Percentiles rank a stretch among this genome's conserved stretches.
phyloP scores from a whole-genome alignment of 345 rosid species.

The Lumnitzera racemosa region DNA sequence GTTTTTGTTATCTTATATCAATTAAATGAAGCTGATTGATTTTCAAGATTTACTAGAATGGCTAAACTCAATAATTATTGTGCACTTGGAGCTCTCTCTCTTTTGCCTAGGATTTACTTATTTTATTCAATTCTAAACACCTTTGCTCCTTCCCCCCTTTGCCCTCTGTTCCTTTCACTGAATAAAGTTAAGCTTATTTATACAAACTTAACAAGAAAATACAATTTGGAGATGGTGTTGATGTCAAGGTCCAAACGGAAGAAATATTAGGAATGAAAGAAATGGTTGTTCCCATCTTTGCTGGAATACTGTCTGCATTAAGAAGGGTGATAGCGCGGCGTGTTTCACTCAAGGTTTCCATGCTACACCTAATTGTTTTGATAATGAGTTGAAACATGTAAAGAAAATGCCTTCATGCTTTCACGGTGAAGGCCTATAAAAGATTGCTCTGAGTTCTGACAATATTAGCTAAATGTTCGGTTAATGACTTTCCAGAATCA shows the following conservation, averaged over 20 bases:
- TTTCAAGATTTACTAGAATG: background rate
- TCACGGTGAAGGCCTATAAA: too few relatives aligned
- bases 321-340: constrained; percentile 94
- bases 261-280: constrained; percentile 57
- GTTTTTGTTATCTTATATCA: background rate
- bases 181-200: constrained; percentile 8
- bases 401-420: too few relatives aligned
- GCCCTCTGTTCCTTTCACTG: constrained; percentile 2
- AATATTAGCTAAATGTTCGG: background rate
- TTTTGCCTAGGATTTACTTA: too few relatives aligned
- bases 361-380: constrained; percentile 1
- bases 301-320: constrained; percentile 91
- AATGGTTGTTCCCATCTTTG: constrained; percentile 74
- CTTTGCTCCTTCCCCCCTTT: too few relatives aligned
- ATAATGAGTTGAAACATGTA: background rate
- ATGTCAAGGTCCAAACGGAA: constrained; percentile 41
- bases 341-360: constrained; percentile 79
- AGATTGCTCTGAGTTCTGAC: too few relatives aligned
- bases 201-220: constrained; percentile 47
- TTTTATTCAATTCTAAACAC: too few relatives aligned
- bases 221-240: constrained; percentile 53
- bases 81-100: too few relatives aligned
- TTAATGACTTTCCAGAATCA: constrained; percentile 48
- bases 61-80: too few relatives aligned
- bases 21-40: background rate